Percentiles rank a stretch among this genome's conserved stretches.
phyloP scores from a whole-genome alignment of 352 stramenopile genomes.

The Phytophthora crassamura region DNA sequence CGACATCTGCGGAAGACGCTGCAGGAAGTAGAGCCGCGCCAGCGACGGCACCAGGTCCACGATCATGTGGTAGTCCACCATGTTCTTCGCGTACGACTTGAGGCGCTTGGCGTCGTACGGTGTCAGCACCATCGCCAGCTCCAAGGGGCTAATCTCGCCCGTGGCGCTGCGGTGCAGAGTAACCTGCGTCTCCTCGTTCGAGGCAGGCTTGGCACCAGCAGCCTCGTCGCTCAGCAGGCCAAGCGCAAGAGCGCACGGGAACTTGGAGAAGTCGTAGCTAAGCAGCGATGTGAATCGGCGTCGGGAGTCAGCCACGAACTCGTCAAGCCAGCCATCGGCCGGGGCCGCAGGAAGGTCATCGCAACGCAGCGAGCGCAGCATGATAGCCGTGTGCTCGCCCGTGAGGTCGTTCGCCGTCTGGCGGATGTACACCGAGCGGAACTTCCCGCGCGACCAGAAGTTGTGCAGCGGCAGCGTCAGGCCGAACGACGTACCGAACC shows the following conservation, averaged over 20 bases:
- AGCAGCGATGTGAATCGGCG: constrained; percentile 95
- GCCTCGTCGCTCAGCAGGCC: constrained; percentile 86
- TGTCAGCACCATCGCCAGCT: constrained; percentile 95
- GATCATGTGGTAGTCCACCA: constrained; percentile 99
- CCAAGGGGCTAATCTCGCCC: constrained; percentile 80
- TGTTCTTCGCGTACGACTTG: constrained; percentile 98
- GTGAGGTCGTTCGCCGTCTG: constrained; percentile 99
- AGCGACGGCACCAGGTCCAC: constrained; percentile 97
- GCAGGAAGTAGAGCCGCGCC: constrained; percentile 96
- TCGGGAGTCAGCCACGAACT: constrained; percentile 95
- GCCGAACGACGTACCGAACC: constrained; percentile 98
- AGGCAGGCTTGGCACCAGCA: constrained; percentile 31
- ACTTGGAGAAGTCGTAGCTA: constrained; percentile 92
- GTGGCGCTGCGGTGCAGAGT: constrained; percentile 66
- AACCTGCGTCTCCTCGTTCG: constrained; percentile 26
- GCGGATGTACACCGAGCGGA: constrained; percentile 97
- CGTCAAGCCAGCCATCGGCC: constrained; percentile 91
- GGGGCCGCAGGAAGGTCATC: constrained; percentile 83
- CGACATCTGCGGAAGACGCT: constrained; percentile 92
- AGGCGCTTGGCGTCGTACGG: constrained; percentile 98
- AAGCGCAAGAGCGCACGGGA: constrained; percentile 92
- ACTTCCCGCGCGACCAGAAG: constrained; percentile 96
- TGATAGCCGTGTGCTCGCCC: constrained; percentile 97
- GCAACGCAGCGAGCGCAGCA: constrained; percentile 79
- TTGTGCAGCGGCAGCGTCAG: constrained; percentile 97